These are phyloP conservation scores for Lepiota brunneoincarnata DNA, from an alignment of 768 basidiomycete genomes.

Conservation along the genomic window DNA sequence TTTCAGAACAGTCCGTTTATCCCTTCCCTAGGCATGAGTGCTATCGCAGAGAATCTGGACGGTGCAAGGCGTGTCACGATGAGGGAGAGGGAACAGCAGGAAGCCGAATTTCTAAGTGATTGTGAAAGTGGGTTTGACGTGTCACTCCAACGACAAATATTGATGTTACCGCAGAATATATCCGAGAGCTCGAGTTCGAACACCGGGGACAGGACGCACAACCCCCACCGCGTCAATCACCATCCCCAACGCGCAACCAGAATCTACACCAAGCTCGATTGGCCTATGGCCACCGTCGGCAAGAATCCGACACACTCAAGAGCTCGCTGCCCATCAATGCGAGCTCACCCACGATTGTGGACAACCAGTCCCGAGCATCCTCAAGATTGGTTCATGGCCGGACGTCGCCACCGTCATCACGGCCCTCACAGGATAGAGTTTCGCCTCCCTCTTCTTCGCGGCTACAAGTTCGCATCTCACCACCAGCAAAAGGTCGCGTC, in stretches of 20 bases:
- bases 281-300: conserved; percentile 53
- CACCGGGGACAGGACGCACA: conserved; percentile 26
- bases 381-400: conserved; percentile 12
- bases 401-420: not conserved
- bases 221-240: conserved; percentile 45
- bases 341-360: conserved; percentile 57
- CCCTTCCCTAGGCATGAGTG: conserved; percentile 20
- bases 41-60: conserved; percentile 24
- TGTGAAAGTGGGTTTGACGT: conserved; percentile 35
- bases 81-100: conserved; percentile 38
- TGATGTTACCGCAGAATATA: conserved; percentile 27
- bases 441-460: conserved; percentile 18
- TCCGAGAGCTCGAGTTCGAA: conserved; percentile 38
- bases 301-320: conserved; percentile 77
- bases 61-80: conserved; percentile 35
- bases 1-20: not conserved
- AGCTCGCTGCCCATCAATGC: conserved; percentile 33
- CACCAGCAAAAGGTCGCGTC: conserved; percentile 19
- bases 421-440: conserved; percentile 3
- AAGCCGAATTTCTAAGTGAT: conserved; percentile 41
- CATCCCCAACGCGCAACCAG: conserved; percentile 39
- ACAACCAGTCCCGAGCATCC: conserved; percentile 14
- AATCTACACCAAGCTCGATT: conserved; percentile 20
- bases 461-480: conserved; percentile 22
- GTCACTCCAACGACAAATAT: not conserved